phyloP scores from a whole-genome alignment of 2,329 filamentous ascomycete species.

The Coniochaeta hoffmannii region DNA sequence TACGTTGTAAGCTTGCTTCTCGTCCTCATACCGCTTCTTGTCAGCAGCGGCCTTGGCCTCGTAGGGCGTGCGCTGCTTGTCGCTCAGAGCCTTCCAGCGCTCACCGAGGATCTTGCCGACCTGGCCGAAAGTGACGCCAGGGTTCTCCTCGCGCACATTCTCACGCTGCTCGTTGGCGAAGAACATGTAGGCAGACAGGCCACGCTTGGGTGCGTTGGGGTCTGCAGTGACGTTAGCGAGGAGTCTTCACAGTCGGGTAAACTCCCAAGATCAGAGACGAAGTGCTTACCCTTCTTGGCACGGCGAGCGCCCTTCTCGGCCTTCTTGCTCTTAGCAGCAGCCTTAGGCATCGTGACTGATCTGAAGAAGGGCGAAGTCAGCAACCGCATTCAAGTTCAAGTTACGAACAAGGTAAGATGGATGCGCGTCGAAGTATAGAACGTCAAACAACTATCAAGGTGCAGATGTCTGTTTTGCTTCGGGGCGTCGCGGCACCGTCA shows the following conservation, averaged over 20 bases:
- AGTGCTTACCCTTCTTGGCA: conserved; percentile 48
- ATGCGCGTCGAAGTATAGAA: not conserved
- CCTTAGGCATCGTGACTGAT: conserved; percentile 50
- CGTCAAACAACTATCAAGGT: not conserved
- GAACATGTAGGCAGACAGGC: conserved; percentile 99
- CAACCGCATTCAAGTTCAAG: not conserved
- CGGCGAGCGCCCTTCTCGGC: conserved; percentile 40
- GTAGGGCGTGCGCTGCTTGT: conserved; percentile 88
- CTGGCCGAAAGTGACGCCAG: conserved; percentile 93
- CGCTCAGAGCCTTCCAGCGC: conserved; percentile 94
- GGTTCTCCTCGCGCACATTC: conserved; percentile 97
- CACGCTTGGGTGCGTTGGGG: conserved; percentile 97
- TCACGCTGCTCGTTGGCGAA: conserved; percentile 99
- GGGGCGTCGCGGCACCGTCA: not conserved
- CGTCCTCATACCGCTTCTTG: conserved; percentile 98
- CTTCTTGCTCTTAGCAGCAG: conserved; percentile 45
- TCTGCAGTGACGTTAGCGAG: conserved; percentile 42
- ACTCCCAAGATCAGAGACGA: not conserved
- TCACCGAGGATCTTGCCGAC: conserved; percentile 98
- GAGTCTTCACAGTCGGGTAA: not conserved
- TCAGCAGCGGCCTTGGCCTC: conserved; percentile 94
- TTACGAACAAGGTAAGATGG: conserved; percentile 2
- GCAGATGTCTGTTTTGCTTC: not conserved
- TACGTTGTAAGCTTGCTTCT: conserved; percentile 93
- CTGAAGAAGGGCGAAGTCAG: conserved; percentile 10